Conservation (phyloP, 768 basidiomycete genomes). For the Sporobolomyces roseus region DNA sequence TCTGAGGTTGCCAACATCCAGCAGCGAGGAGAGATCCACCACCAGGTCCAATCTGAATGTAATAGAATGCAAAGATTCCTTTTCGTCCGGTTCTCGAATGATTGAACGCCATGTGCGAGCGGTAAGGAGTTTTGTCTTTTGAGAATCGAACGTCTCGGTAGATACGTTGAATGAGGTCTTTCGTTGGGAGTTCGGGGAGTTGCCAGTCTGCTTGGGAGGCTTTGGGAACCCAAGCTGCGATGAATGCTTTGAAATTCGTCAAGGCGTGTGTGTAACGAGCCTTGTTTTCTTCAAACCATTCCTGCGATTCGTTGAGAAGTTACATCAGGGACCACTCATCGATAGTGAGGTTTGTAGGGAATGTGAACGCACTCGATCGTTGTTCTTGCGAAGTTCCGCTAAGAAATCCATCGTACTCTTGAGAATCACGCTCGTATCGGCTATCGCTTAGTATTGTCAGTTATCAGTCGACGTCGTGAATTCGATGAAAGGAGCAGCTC, state of each 20-base stretch:
- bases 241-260: conserved; percentile 77
- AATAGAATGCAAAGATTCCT: conserved; percentile 68
- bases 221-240: conserved; percentile 65
- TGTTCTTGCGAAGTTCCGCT: conserved; percentile 12
- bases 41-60: conserved; percentile 41
- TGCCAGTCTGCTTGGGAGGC: conserved; percentile 72
- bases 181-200: conserved; percentile 80
- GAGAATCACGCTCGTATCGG: conserved; percentile 28
- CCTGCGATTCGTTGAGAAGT: no score
- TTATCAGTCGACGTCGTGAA: not conserved
- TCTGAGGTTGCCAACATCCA: conserved; percentile 51
- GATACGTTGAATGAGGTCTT: conserved; percentile 86
- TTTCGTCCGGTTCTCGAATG: conserved; percentile 87
- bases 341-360: no score
- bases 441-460: conserved; percentile 4
- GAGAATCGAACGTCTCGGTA: conserved; percentile 77
- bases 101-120: conserved; percentile 70
- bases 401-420: conserved; percentile 36
- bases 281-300: conserved; percentile 80
- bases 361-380: no score
- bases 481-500: not conserved
- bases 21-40: conserved; percentile 60
- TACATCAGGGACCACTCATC: no score
- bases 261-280: conserved; percentile 60
- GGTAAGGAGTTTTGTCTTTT: conserved; percentile 72